phyloP scores from a whole-genome alignment of 257 asterid genomes.

The Solanum pennellii region DNA sequence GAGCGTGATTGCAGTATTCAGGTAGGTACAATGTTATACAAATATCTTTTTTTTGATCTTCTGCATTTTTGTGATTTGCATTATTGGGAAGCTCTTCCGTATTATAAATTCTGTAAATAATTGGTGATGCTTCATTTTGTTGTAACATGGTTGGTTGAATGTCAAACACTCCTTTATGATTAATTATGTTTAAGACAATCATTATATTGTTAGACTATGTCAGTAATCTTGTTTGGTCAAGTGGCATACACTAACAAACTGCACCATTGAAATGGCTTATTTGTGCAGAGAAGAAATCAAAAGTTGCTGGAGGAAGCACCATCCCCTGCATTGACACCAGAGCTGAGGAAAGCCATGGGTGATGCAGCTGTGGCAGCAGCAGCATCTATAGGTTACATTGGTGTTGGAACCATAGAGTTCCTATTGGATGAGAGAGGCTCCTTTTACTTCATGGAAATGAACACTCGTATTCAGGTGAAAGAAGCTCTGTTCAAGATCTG shows the following conservation, averaged over 20 bases:
- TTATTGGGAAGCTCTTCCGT: background rate
- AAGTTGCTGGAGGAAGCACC: constrained; percentile 99
- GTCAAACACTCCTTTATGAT: background rate
- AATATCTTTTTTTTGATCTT: background rate
- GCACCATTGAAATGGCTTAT: background rate
- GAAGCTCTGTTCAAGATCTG: background rate
- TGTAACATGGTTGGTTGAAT: background rate
- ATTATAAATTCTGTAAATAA: background rate
- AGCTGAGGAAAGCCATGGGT: constrained; percentile 96
- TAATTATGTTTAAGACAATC: background rate
- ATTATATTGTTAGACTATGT: background rate
- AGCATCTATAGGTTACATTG: constrained; percentile 88
- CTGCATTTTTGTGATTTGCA: background rate
- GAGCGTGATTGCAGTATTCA: constrained; percentile 99
- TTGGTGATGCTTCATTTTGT: background rate
- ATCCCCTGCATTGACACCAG: constrained; percentile 91
- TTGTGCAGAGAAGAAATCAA: constrained; percentile 85
- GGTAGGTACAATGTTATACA: constrained; percentile 26
- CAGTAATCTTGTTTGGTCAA: background rate
- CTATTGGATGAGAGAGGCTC: constrained; percentile 96
- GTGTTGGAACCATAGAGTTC: constrained; percentile 95
- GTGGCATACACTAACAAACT: background rate
- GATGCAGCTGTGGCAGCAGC: constrained; percentile 99
- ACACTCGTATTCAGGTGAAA: constrained; percentile 95
- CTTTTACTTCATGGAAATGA: constrained; percentile 99